Evolutionary conservation across 2,329 filamentous ascomycete species (phyloP), one percentile per base, ranked within the genome.

Genomic region (Aaosphaeria pasadenensis): DNA sequence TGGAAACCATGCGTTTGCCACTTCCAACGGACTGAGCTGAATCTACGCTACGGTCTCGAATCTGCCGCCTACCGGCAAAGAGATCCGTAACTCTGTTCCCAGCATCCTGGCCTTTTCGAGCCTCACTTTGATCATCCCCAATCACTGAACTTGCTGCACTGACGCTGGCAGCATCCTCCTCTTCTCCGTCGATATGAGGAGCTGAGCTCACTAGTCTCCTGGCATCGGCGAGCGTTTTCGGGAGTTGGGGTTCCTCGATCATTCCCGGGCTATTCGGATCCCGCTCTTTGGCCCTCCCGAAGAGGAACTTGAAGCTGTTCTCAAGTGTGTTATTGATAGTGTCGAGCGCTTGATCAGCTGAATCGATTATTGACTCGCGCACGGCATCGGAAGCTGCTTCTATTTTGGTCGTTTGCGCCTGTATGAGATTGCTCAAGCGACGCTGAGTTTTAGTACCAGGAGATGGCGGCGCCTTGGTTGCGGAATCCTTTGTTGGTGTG

Each of bases 171-270:
- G 65, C 77, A 48, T 83, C 82, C 35, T 86, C 83, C 3, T 85
- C 82, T 24, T 71, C 67, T 11, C 66, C 67, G 32, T 67, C 65
- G 0, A 49, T 43, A 6, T 74, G 79, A 11, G 83, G 76, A 33
- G 87, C 84, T 1, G 87, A 88, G 61, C 84, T 88, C 53, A 99
- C 88, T 7, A 99, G 81, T 66, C 91, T 92, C 42, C 91, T 82
- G 11, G 92, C 94, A 62, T 99, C 94, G 59, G 96, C 94, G 0
- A 99, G 76, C 1, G 94, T 99, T 61, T 89, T 92, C 1, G 94
- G 94, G 0, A 95, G 79, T 38, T 78, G 78, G 11, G 79, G 65
- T 42, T 65, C 57, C 36, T 62, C 62, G 5, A 60, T 53, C 29
- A 29, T 29, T 6, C 58, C 47, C 5, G 60, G 57, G 4, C 57